These are phyloP conservation scores for Porodaedalea pini DNA, from an alignment of 1,284 basidiomycete genomes.

Conservation along the genomic window DNA sequence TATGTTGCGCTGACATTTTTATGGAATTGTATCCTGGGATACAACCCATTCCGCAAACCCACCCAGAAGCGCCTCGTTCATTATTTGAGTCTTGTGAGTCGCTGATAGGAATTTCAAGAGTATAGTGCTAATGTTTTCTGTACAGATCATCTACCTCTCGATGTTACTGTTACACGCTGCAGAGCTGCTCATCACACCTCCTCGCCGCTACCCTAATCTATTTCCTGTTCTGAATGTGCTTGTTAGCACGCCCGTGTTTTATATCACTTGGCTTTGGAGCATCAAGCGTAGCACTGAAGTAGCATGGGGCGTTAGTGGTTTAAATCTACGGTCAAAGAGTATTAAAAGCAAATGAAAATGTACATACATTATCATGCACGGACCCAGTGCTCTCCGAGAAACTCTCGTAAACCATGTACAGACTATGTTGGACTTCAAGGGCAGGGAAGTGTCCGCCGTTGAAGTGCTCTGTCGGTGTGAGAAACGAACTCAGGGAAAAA, in stretches of 20 bases:
- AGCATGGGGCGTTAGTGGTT: constrained; percentile 48
- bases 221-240: constrained; percentile 84
- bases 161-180: constrained; percentile 58
- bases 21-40: constrained; percentile 84
- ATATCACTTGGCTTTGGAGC: constrained; percentile 72
- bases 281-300: constrained; percentile 67
- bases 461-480: constrained; percentile 11
- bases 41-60: constrained; percentile 52
- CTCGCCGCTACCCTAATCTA: constrained; percentile 78
- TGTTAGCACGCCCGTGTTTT: constrained; percentile 77
- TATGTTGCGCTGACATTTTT: constrained; percentile 63
- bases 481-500: no score
- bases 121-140: no score
- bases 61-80: constrained; percentile 45
- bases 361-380: no score
- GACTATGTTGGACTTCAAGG: constrained; percentile 10
- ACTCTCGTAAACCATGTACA: constrained; percentile 7
- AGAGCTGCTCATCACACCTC: constrained; percentile 61
- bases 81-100: constrained; percentile 56
- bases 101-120: neutral
- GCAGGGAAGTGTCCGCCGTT: constrained; percentile 17
- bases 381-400: constrained; percentile 2
- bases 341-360: no score
- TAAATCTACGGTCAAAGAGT: no score
- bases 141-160: constrained; percentile 43